Evolutionary conservation across 345 rosid species (phyloP), one percentile per base, ranked within the genome.

Genomic region (Ricinus communis): DNA sequence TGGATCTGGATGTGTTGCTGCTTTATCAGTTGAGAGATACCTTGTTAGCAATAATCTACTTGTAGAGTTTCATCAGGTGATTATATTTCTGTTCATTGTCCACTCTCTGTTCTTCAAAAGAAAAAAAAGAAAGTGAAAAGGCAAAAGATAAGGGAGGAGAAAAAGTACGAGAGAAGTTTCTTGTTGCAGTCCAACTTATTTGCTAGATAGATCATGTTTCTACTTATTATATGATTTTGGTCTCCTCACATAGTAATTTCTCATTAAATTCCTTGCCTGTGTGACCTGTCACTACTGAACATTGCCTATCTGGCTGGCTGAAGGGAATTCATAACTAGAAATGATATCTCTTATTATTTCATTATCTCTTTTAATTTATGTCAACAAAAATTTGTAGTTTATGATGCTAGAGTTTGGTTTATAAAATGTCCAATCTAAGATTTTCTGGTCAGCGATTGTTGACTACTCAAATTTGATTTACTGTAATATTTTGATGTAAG

Each of bases 1-100:
- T 78, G 97, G 98, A 70, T 88, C 98, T 38, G 97, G 98, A 77
- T 94, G 98, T 80, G 81, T 94, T 51, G 97, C 97, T 83, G 96
- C 98, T 70, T 84, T 94, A 74, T 94, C 98, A 27, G 97, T 86
- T 40, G 98, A 94, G 87, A 88, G 98, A 80, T 94, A 87, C 84
- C 98, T 91, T 75, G 93, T 84, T 58, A 76, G 85, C 76, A 94
- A 87, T 82, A 68, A 88, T 81, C 90, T 94, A 68, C 97, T 94
- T 49, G 74, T 94, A 28, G 97, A 94, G 81, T 94, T 94, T 75
- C 97, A 94, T 78, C 98, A 94, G 97, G 98, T 87, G 85, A 30
- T 45, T 63, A 15, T 66, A 22, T 38, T 24, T 52, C 41, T 14
- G 11, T 49, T 40, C 25, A 0, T 36, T 16, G 13, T 56, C 43